These are phyloP conservation scores for Scortechinia acanthostroma DNA, from an alignment of 2,329 filamentous ascomycete genomes.

Conservation along the genomic window DNA sequence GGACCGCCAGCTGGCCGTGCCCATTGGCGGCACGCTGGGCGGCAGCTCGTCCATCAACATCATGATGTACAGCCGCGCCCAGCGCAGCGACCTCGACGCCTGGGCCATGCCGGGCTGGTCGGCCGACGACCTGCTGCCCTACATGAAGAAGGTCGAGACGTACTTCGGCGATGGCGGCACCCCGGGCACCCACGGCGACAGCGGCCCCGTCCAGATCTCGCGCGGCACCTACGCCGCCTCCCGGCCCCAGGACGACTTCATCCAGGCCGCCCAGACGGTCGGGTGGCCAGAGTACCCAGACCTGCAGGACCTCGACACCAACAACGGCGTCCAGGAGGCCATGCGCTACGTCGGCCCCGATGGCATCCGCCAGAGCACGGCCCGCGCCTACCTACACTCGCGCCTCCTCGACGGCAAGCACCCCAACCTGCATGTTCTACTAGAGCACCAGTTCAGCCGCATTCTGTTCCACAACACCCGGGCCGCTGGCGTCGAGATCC, in stretches of 20 bases:
- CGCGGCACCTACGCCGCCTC: conserved; percentile 78
- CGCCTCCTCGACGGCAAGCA: conserved; percentile 14
- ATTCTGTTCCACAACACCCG: conserved; percentile 16
- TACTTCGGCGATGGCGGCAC: conserved; percentile 64
- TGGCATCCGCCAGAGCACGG: conserved; percentile 15
- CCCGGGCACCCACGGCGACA: conserved; percentile 66
- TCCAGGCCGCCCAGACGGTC: conserved; percentile 66
- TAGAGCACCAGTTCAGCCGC: conserved; percentile 8
- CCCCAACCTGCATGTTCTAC: conserved; percentile 18
- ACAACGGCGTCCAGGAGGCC: not conserved
- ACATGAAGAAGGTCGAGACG: conserved; percentile 77
- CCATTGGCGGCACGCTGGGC: conserved; percentile 43
- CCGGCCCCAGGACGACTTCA: too few species aligned
- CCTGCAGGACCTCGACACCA: conserved; percentile 64
- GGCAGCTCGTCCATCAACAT: conserved; percentile 73
- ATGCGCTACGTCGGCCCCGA: conserved; percentile 7
- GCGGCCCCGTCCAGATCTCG: conserved; percentile 76
- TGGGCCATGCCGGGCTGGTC: conserved; percentile 76
- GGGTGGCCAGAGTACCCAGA: conserved; percentile 70
- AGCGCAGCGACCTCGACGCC: conserved; percentile 69
- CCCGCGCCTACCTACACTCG: conserved; percentile 16
- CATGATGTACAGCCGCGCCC: conserved; percentile 72
- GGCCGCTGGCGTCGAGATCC: conserved; percentile 55
- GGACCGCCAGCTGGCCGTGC: conserved; percentile 28
- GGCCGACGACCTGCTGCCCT: conserved; percentile 66